phyloP scores from a whole-genome alignment of 805 yeast species.

The Kazachstania psychrophila region DNA sequence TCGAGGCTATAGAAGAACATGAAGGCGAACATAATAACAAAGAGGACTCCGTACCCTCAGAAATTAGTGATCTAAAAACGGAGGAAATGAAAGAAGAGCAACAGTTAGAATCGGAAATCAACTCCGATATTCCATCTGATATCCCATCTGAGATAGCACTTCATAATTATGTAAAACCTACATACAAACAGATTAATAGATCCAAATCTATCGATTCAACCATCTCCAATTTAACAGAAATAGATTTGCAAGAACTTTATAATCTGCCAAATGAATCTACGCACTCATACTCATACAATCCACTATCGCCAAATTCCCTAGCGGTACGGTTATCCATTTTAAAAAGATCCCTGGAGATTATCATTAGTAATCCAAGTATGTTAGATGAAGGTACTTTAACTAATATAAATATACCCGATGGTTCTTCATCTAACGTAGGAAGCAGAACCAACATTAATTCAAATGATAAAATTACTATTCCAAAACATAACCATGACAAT shows the following conservation, averaged over 20 bases:
- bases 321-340: constrained; percentile 67
- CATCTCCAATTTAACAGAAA: constrained; percentile 16
- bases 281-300: constrained; percentile 79
- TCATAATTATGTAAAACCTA: not conserved
- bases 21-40: not conserved
- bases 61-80: no score
- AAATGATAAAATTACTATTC: not conserved
- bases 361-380: constrained; percentile 49
- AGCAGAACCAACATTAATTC: not conserved
- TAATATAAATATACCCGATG: not conserved
- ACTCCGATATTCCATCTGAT: not conserved
- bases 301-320: constrained; percentile 68
- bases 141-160: not conserved
- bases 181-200: constrained; percentile 2
- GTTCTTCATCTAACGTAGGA: not conserved
- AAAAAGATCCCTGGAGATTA: constrained; percentile 65
- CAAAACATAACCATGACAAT: not conserved
- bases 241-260: constrained; percentile 37
- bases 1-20: not conserved
- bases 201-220: constrained; percentile 9
- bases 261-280: constrained; percentile 71
- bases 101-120: not conserved
- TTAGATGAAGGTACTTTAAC: constrained; percentile 7
- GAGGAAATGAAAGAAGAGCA: no score
- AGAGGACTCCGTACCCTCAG: not conserved